Percentiles rank a stretch among this genome's conserved stretches.
Conservation (phyloP, 1,284 basidiomycete species). For the Coniferiporia sulphurascens region DNA sequence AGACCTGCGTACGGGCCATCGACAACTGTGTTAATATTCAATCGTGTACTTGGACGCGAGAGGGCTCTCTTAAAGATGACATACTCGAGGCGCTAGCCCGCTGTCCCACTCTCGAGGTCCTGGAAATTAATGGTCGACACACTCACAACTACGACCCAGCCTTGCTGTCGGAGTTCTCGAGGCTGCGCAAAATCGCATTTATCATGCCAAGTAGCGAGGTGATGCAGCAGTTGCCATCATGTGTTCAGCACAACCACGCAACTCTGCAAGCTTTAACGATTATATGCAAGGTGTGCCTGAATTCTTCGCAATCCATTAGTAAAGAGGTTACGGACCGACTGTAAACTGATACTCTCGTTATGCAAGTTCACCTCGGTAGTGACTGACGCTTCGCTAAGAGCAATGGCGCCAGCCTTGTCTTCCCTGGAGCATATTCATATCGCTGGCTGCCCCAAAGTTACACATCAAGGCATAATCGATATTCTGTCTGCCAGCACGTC, state of each 20-base stretch:
- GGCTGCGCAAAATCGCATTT: constrained; percentile 49
- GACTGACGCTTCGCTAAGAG: constrained; percentile 47
- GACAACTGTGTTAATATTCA: constrained; percentile 54
- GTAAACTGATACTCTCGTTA: background rate
- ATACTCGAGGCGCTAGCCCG: constrained; percentile 47
- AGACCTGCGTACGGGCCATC: constrained; percentile 44
- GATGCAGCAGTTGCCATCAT: constrained; percentile 42
- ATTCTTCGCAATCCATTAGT: too few species aligned
- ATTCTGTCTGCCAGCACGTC: constrained; percentile 38
- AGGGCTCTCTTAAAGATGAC: constrained; percentile 57
- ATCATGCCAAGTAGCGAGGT: constrained; percentile 66
- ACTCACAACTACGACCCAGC: constrained; percentile 48
- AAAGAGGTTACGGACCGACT: background rate
- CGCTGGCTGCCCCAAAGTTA: constrained; percentile 64
- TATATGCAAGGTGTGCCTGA: constrained; percentile 56
- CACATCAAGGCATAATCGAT: constrained; percentile 50
- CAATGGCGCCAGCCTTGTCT: constrained; percentile 42
- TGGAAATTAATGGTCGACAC: constrained; percentile 67
- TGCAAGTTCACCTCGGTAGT: constrained; percentile 40
- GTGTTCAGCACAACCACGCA: constrained; percentile 41
- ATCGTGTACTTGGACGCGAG: constrained; percentile 69
- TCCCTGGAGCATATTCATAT: constrained; percentile 52
- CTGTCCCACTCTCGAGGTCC: constrained; percentile 40
- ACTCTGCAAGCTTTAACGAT: constrained; percentile 53
- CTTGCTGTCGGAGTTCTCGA: constrained; percentile 43